A percentile compares a stretch with the other conserved stretches of the same genome.
phyloP scores from a whole-genome alignment of 2,329 filamentous ascomycete genomes.

The Claviceps sp. region DNA sequence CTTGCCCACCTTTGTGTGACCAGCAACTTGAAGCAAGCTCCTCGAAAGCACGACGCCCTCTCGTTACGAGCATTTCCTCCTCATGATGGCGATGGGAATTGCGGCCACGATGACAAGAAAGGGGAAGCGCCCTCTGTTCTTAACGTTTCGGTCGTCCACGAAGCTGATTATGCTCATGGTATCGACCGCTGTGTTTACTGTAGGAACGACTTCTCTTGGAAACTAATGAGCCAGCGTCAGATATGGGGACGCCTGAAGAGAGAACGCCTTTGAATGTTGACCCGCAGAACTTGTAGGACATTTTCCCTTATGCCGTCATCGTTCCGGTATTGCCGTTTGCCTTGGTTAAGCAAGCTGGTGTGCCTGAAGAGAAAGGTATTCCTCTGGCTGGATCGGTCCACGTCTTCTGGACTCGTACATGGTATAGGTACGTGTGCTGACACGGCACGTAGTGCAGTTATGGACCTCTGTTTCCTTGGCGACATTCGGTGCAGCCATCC shows the following conservation, averaged over 20 bases:
- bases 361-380: slow-evolving; percentile 11
- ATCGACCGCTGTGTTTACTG: slow-evolving; percentile 22
- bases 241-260: neutral
- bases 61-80: neutral
- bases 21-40: neutral
- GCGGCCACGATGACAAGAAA: slow-evolving; percentile 7
- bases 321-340: slow-evolving; percentile 21
- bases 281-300: slow-evolving; percentile 14
- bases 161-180: slow-evolving; percentile 19
- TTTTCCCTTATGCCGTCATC: slow-evolving; percentile 22
- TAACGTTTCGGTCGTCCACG: slow-evolving; percentile 19
- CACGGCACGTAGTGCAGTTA: slow-evolving; percentile 14
- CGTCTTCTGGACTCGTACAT: neutral
- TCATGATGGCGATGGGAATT: slow-evolving; percentile 9
- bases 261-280: neutral
- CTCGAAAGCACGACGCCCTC: slow-evolving; percentile 4
- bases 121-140: slow-evolving; percentile 14
- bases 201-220: slow-evolving; percentile 4
- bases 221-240: neutral
- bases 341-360: slow-evolving; percentile 14
- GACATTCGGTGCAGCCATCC: slow-evolving; percentile 18
- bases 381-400: neutral
- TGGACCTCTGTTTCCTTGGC: slow-evolving; percentile 24
- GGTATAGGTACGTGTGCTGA: neutral
- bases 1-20: neutral